Conservation (phyloP, 2,329 filamentous ascomycete genomes). For the Lachnellula hyalina region DNA sequence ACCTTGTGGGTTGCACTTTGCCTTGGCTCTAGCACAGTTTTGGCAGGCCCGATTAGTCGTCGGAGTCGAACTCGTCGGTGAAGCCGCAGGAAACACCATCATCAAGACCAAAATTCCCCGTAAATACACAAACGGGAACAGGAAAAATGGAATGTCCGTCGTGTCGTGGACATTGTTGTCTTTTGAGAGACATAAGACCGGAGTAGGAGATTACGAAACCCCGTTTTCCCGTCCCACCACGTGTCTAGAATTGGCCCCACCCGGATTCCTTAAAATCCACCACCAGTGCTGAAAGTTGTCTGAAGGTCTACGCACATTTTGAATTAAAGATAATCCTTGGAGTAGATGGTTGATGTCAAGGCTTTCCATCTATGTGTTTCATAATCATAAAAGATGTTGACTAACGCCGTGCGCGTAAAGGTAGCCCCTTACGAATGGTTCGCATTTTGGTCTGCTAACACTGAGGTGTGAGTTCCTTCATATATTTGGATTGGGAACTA, state of each 20-base stretch:
- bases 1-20: conserved; percentile 17
- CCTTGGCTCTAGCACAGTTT: conserved; percentile 20
- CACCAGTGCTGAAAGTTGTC: no score
- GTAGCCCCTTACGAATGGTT: no score
- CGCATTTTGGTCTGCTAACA: no score
- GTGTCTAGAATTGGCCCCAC: neutral
- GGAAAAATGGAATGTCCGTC: neutral
- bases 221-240: neutral
- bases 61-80: neutral
- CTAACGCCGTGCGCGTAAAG: no score
- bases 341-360: no score
- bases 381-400: no score
- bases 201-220: neutral
- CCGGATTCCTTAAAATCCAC: neutral
- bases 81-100: neutral
- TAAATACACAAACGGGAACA: neutral
- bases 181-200: neutral
- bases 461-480: no score
- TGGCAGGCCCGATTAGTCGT: conserved; percentile 14
- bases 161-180: neutral
- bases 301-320: no score
- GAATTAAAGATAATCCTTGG: no score
- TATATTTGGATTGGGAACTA: no score
- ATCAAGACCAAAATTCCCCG: neutral
- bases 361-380: no score